Base-by-base conservation (phyloP, 2,329 filamentous ascomycete species). In the Microthyrium microscopicum region DNA sequence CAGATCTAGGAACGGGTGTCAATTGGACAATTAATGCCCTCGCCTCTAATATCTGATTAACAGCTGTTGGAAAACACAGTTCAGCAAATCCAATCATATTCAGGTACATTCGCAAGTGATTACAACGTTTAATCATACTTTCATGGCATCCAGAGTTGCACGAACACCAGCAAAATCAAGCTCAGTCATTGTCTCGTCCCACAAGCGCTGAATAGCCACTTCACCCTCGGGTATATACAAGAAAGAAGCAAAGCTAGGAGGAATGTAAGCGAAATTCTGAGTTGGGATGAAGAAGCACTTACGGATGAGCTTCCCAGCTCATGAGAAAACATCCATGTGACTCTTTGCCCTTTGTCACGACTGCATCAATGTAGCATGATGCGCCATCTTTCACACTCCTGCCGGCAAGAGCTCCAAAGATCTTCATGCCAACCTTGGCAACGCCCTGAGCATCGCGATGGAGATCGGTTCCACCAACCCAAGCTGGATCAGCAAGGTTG, bases 301-400 rank as follows among this genome's bases (percentile, higher is more conserved):
- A 66, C 57, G 61, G 56, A 4, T 42, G 40, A 13, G 66, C 56
- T 5, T 58, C 46, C 54, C 61, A 66, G 30, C 58, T 57, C 53
- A 60, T 62, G 1, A 68, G 26, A 38, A 61, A 67, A 28, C 57
- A 61, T 0, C 64, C 64, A 42, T 70, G 66, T 0, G 60, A 61
- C 42, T 67, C 62, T 27, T 52, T 54, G 0, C 64, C 65, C 34
- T 67, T 56, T 0, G 51, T 48, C 1, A 60, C 49, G 0, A 46
- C 49, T 1, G 64, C 64, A 42, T 70, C 59, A 1, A 68, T 36
- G 41, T 61, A 66, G 0, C 55, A 60, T 29, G 54, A 58, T 1
- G 61, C 63, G 4, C 59, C 66, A 4, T 55, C 52, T 5, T 49
- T 45, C 9, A 52, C 21, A 4, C 41, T 49, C 15, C 57, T 47